Percentiles rank a stretch among this genome's conserved stretches.
Conservation (phyloP, 495 filamentous ascomycete species). For the Copromyces sp. region DNA sequence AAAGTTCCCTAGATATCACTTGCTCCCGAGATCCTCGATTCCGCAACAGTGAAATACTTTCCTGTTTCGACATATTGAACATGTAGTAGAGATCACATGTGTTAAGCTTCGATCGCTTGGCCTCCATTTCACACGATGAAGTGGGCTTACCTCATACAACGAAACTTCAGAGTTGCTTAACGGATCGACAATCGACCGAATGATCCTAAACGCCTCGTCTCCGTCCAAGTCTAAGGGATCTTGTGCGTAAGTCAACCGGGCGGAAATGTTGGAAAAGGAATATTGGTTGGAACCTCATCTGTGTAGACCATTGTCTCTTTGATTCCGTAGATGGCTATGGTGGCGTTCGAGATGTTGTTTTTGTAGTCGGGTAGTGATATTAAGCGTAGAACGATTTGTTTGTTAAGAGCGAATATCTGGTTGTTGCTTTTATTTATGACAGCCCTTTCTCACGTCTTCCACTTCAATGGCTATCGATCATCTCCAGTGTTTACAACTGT, state of each 20-base stretch:
- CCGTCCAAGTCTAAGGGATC: background rate
- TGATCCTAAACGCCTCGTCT: background rate
- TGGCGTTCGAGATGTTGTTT: background rate
- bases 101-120: too few relatives aligned
- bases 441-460: background rate
- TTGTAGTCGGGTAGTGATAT: background rate
- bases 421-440: background rate
- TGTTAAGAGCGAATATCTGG: background rate
- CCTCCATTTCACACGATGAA: background rate
- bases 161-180: background rate
- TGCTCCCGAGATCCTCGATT: background rate
- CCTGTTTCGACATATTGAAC: background rate
- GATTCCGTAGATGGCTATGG: background rate
- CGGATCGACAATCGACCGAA: background rate
- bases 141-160: background rate
- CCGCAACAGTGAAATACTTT: background rate
- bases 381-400: too few relatives aligned
- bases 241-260: background rate
- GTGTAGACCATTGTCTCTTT: background rate
- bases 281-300: background rate
- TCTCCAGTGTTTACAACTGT: background rate
- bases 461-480: background rate
- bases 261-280: too few relatives aligned
- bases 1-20: background rate
- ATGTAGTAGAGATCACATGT: background rate